Percentiles rank a stretch among this genome's conserved stretches.
Evolutionary conservation across 805 yeast genomes (phyloP).

Genomic region (Metschnikowia amazonensis): DNA sequence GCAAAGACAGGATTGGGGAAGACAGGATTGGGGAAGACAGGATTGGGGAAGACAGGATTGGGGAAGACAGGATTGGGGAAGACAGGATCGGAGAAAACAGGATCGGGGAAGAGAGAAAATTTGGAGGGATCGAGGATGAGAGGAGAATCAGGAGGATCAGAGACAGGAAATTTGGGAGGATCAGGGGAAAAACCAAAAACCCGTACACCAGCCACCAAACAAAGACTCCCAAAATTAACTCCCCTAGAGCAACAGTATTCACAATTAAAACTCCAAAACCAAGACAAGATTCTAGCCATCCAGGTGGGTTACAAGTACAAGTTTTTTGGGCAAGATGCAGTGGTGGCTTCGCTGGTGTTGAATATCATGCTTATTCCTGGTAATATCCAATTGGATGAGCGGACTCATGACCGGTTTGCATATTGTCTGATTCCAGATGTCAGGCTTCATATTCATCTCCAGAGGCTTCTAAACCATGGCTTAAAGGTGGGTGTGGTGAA

Average conservation of each 20-base stretch:
- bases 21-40: too few species aligned
- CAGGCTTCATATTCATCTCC: conserved; percentile 70
- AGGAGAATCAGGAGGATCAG: too few species aligned
- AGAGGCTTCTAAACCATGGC: conserved; percentile 67
- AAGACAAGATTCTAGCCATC: conserved; percentile 70
- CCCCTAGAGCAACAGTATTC: conserved; percentile 80
- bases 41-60: too few species aligned
- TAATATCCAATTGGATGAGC: conserved; percentile 50
- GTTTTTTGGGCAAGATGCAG: conserved; percentile 83
- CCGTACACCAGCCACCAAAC: not conserved
- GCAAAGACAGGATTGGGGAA: too few species aligned
- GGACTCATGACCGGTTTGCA: conserved; percentile 56
- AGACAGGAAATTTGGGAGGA: too few species aligned
- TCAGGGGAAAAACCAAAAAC: too few species aligned
- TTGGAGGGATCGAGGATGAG: too few species aligned
- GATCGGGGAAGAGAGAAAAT: too few species aligned
- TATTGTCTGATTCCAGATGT: conserved; percentile 83
- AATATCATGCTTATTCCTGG: conserved; percentile 76
- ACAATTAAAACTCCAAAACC: conserved; percentile 55
- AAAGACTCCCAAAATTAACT: conserved; percentile 30
- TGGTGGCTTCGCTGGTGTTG: conserved; percentile 57
- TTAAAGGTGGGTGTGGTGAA: conserved; percentile 82
- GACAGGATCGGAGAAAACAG: too few species aligned
- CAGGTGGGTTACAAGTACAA: conserved; percentile 93
- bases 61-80: too few species aligned